Base-by-base conservation (phyloP, 1,139 yeast species). In the Petasospora fabianii region DNA sequence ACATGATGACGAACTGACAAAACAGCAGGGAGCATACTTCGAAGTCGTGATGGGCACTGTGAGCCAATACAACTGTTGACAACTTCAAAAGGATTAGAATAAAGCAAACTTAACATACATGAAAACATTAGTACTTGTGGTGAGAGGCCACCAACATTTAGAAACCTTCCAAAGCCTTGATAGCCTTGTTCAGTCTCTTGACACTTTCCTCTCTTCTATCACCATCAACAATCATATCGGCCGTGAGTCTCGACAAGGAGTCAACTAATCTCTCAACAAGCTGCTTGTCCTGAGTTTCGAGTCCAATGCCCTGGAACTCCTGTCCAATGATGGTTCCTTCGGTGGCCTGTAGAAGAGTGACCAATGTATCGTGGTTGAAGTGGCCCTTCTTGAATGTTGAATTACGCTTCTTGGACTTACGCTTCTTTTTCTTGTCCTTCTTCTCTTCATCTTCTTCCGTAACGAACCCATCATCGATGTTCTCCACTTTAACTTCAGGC, bases 141-240 rank as follows among this genome's bases (percentile, higher is more conserved):
- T n/a, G n/a, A n/a, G n/a, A n/a, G n/a, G n/a, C n/a, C n/a, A n/a
- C n/a, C n/a, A n/a, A n/a, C n/a, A n/a, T n/a, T 41, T 32, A 70
- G 48, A 73, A 90, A 3, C 97, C 97, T 58, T 90, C 97, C 38
- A 90, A 67, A 1, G 88, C 95, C 41, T 85, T 68, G 43, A 87
- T 71, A 0, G 96, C 97, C 54, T 79, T 80, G 53, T 83, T 85
- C 49, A 90, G 65, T 46, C 97, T 67, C 47, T 75, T 71, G 30
- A 86, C 73, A n/a, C 96, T 96, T 46, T 84, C 84, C 20, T 81
- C 82, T 46, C 84, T 80, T 53, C 94, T 74, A 26, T 76, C 77
- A 30, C 84, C 85, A 60, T 90, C 96, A 39, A 85, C 61, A 39
- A 86, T 82, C 85, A 90, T 88, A 58, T 88, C 96, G 42, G 90